phyloP scores from a whole-genome alignment of 257 asterid species.

The Mentha longifolia region DNA sequence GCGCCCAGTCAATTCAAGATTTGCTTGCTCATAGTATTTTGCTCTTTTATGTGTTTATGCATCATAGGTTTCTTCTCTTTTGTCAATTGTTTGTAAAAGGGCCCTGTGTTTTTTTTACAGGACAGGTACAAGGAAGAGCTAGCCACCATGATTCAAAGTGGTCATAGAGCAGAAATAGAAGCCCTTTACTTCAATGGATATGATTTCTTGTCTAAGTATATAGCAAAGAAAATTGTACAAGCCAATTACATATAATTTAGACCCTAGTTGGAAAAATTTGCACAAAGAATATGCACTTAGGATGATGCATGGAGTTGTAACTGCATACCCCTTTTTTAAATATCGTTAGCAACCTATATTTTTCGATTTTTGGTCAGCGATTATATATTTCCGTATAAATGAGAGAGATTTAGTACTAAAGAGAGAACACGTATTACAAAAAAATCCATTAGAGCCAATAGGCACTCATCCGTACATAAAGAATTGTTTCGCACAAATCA shows the following conservation, averaged over 20 bases:
- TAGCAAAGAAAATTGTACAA: constrained; percentile 83
- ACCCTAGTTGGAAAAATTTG: background rate
- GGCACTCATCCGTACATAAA: background rate
- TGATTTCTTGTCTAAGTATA: constrained; percentile 67
- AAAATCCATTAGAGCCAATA: background rate
- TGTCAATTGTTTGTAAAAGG: background rate
- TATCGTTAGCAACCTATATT: no score
- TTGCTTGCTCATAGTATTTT: background rate
- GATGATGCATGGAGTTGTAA: no score
- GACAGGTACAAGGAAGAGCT: constrained; percentile 84
- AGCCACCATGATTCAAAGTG: constrained; percentile 66
- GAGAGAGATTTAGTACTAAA: background rate
- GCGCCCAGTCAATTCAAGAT: background rate
- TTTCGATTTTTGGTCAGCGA: no score
- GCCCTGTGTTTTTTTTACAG: constrained; percentile 37
- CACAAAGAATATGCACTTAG: no score
- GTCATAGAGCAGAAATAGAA: constrained; percentile 83
- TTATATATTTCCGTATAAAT: no score
- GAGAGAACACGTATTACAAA: background rate
- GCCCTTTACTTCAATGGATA: constrained; percentile 87
- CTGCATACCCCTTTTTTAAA: no score
- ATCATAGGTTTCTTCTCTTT: background rate
- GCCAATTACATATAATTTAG: constrained; percentile 50
- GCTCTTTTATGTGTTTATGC: background rate
- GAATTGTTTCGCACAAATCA: background rate